Percentiles rank a stretch among this genome's conserved stretches.
phyloP scores from a whole-genome alignment of 805 yeast species.

The Yarrowia sp. region DNA sequence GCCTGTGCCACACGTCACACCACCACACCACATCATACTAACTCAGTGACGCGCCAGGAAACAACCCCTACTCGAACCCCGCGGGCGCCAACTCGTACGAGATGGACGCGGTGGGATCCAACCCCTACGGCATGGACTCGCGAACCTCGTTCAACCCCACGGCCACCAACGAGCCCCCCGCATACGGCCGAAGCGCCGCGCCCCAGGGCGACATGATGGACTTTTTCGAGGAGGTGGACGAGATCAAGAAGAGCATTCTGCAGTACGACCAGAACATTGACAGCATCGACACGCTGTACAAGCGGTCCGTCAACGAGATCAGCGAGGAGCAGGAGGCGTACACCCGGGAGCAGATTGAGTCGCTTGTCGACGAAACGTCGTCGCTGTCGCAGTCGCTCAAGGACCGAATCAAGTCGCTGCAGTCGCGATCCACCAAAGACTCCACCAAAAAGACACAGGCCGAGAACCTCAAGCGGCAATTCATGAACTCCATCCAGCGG shows the following conservation, averaged over 20 bases:
- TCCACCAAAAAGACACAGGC: conserved; percentile 88
- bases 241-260: conserved; percentile 70
- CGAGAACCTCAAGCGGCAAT: conserved; percentile 82
- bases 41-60: conserved; percentile 32
- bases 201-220: conserved; percentile 60
- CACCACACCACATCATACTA: not conserved
- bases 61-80: conserved; percentile 39
- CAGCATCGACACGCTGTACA: conserved; percentile 73
- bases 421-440: conserved; percentile 61
- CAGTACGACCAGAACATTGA: conserved; percentile 74
- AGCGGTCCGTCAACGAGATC: conserved; percentile 72
- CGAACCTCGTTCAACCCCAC: conserved; percentile 19
- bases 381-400: conserved; percentile 79
- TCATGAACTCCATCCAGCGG: conserved; percentile 84
- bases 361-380: conserved; percentile 76
- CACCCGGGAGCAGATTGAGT: conserved; percentile 77
- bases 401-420: conserved; percentile 75
- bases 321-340: conserved; percentile 69
- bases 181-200: conserved; percentile 18
- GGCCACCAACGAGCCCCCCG: conserved; percentile 31
- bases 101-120: conserved; percentile 38
- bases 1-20: too few relatives aligned
- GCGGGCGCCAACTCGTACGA: conserved; percentile 37
- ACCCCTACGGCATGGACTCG: conserved; percentile 31
- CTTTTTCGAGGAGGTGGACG: conserved; percentile 73